phyloP scores from a whole-genome alignment of 805 yeast species.

The Peterozyma toletana region DNA sequence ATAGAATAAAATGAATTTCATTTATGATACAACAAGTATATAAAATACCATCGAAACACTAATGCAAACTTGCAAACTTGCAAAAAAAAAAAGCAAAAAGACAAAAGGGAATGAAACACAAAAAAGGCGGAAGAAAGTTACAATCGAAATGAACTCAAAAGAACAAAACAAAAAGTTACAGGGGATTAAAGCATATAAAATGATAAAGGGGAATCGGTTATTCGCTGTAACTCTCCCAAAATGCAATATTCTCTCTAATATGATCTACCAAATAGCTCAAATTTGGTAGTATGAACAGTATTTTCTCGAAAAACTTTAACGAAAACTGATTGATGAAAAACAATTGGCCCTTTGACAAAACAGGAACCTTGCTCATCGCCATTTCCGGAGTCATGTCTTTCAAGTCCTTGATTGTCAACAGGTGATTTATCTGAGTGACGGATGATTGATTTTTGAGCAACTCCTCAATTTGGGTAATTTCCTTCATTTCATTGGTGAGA shows the following conservation, averaged over 20 bases:
- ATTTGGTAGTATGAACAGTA: constrained; percentile 55
- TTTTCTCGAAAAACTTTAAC: constrained; percentile 60
- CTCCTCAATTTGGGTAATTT: constrained; percentile 48
- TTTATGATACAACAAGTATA: too few species aligned
- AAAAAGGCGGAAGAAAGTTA: too few species aligned
- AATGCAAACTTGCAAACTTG: too few species aligned
- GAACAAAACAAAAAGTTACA: not conserved
- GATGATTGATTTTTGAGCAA: constrained; percentile 7
- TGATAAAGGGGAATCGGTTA: not conserved
- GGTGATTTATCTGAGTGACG: constrained; percentile 8
- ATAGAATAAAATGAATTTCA: too few species aligned
- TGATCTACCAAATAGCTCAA: constrained; percentile 49
- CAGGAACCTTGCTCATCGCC: constrained; percentile 38
- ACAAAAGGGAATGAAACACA: too few species aligned
- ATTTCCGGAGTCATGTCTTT: constrained; percentile 27
- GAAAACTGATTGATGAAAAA: constrained; percentile 84
- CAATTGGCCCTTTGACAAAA: constrained; percentile 64
- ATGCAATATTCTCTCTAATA: constrained; percentile 43
- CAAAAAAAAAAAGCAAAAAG: too few species aligned
- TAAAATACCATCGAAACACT: too few species aligned
- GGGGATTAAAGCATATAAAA: not conserved
- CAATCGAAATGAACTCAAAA: not conserved
- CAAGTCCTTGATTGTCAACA: constrained; percentile 5
- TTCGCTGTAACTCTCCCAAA: constrained; percentile 35
- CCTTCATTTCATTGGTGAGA: constrained; percentile 71